phyloP scores from a whole-genome alignment of 163 green algal genomes.

The Scenedesmus sp. region DNA sequence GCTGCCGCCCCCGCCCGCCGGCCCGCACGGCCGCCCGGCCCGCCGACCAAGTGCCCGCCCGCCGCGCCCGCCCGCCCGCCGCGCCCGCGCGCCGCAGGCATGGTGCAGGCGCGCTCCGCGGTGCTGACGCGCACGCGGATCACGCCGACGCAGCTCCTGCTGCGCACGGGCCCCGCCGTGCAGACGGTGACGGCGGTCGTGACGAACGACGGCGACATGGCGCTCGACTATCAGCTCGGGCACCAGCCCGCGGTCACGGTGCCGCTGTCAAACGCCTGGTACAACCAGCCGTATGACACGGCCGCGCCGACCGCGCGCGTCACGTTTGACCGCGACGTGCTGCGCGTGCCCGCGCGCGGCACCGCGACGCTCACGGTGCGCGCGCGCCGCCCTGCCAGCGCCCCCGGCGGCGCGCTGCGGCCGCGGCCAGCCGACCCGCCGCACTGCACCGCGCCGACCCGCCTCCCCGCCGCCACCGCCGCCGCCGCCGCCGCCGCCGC shows the following conservation, averaged over 20 bases:
- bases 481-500: too few species aligned
- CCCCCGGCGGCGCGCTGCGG: not conserved
- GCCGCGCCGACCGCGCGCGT: not conserved
- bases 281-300: not conserved
- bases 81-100: too few species aligned
- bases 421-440: not conserved
- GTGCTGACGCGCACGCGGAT: not conserved
- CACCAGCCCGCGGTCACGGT: not conserved
- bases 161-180: not conserved
- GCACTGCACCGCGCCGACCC: not conserved
- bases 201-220: not conserved
- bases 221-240: not conserved
- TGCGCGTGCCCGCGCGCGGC: not conserved
- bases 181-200: not conserved
- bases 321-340: not conserved
- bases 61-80: too few species aligned
- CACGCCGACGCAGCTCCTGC: constrained; percentile 1
- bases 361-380: not conserved
- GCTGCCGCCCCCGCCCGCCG: not conserved
- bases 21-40: too few species aligned
- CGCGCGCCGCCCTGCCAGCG: not conserved
- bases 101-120: not conserved
- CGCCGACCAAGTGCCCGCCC: too few species aligned
- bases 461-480: too few species aligned
- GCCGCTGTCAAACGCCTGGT: not conserved